A percentile compares a stretch with the other conserved stretches of the same genome.
phyloP scores from a whole-genome alignment of 1,284 basidiomycete species.

The Leccinum griseonigrum region DNA sequence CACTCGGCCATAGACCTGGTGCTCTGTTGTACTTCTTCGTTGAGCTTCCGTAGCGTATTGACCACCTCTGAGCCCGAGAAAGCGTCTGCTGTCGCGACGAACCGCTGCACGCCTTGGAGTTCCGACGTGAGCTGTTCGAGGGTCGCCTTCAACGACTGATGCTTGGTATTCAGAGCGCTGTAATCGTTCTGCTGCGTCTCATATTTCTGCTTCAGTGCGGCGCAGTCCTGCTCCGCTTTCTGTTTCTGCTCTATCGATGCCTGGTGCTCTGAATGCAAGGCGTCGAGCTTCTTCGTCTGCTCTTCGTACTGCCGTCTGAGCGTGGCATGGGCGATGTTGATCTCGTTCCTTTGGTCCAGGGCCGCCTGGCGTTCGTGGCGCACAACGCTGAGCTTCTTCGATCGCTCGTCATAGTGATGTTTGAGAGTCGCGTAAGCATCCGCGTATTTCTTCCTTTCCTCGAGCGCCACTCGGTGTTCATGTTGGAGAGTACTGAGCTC shows the following conservation, averaged over 20 bases:
- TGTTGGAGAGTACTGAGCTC: constrained; percentile 7
- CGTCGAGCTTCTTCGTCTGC: constrained; percentile 6
- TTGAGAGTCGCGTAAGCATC: constrained; percentile 1
- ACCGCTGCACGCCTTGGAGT: constrained; percentile 20
- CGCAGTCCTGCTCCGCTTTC: neutral
- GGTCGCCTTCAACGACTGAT: constrained; percentile 10
- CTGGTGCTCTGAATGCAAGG: constrained; percentile 2
- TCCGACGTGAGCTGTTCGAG: constrained; percentile 20
- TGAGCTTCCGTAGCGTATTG: constrained; percentile 16
- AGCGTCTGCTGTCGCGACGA: constrained; percentile 14
- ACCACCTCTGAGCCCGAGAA: constrained; percentile 22
- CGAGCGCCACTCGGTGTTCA: neutral
- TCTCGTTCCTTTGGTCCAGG: constrained; percentile 1
- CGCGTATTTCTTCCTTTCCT: constrained; percentile 12
- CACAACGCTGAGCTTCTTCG: neutral
- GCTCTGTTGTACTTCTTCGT: constrained; percentile 19
- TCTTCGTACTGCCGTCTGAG: constrained; percentile 14
- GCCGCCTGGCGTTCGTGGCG: constrained; percentile 12
- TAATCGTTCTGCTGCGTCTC: constrained; percentile 14
- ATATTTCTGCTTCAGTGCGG: constrained; percentile 5
- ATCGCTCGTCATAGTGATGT: constrained; percentile 10
- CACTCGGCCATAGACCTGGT: constrained; percentile 16
- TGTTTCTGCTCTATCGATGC: constrained; percentile 5
- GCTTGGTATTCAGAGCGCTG: constrained; percentile 5
- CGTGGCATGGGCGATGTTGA: neutral